These are phyloP conservation scores for Chrysoporthe austroafricana DNA, from an alignment of 2,329 filamentous ascomycete species.

Conservation along the genomic window DNA sequence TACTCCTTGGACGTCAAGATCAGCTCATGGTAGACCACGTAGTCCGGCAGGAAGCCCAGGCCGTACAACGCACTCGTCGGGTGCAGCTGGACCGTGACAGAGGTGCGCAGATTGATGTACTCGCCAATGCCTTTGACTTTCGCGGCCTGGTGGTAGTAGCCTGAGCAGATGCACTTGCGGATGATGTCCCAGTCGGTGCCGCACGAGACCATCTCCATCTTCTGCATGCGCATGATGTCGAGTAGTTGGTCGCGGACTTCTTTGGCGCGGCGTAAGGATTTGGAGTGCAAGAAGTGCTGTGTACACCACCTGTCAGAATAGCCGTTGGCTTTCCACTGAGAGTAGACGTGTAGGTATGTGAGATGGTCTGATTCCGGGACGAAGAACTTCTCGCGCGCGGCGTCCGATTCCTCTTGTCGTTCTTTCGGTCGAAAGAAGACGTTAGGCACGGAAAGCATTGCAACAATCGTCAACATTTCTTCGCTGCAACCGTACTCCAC, in stretches of 20 bases:
- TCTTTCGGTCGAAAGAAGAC: conserved; percentile 98
- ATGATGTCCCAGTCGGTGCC: conserved; percentile 98
- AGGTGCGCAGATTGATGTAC: conserved; percentile 94
- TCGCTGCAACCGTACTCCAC: conserved; percentile 91
- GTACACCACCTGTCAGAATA: conserved; percentile 90
- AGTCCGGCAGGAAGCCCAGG: conserved; percentile 90
- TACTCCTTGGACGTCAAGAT: conserved; percentile 97
- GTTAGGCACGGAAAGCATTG: conserved; percentile 94
- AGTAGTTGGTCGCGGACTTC: conserved; percentile 92
- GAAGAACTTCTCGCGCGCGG: conserved; percentile 96
- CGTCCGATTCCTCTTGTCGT: conserved; percentile 93
- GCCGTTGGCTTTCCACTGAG: conserved; percentile 91
- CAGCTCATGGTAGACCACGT: conserved; percentile 96
- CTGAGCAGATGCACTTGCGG: conserved; percentile 93
- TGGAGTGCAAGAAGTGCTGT: conserved; percentile 93
- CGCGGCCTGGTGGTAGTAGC: conserved; percentile 97
- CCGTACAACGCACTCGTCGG: conserved; percentile 94
- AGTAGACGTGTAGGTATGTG: conserved; percentile 93
- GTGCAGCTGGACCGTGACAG: conserved; percentile 91
- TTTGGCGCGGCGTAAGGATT: conserved; percentile 85
- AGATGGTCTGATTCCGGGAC: conserved; percentile 97
- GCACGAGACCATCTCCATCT: conserved; percentile 84
- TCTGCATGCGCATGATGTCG: conserved; percentile 93
- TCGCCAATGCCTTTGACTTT: conserved; percentile 96
- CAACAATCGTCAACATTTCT: conserved; percentile 97